Evolutionary conservation across 352 stramenopile genomes (phyloP).

Genomic region (Phytophthora chlamydospora): DNA sequence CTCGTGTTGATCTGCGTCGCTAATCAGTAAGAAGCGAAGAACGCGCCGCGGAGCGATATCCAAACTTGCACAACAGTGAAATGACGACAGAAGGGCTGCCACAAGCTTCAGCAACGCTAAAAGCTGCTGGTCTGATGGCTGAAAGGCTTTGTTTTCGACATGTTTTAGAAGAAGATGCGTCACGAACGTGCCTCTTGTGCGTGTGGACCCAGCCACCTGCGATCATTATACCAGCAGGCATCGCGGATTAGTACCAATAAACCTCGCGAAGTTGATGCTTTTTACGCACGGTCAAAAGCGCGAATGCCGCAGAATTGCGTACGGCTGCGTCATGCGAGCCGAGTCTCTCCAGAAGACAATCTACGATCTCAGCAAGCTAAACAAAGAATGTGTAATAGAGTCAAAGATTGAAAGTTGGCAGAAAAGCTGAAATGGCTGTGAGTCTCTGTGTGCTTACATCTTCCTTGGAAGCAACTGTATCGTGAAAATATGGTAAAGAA

Average conservation of each 20-base stretch:
- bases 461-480: conserved; percentile 12
- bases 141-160: conserved; percentile 26
- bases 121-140: conserved; percentile 33
- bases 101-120: conserved; percentile 51
- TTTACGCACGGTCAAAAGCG: conserved; percentile 23
- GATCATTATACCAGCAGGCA: not conserved
- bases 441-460: conserved; percentile 19
- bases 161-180: conserved; percentile 42
- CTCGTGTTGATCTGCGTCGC: conserved; percentile 40
- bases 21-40: conserved; percentile 38
- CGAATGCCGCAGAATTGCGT: conserved; percentile 18
- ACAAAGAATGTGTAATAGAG: not conserved
- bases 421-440: not conserved
- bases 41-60: conserved; percentile 50
- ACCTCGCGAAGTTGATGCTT: not conserved
- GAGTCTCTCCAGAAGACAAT: conserved; percentile 17
- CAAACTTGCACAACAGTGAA: conserved; percentile 57
- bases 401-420: not conserved
- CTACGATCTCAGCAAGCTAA: conserved; percentile 19
- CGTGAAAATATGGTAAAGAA: conserved; percentile 21
- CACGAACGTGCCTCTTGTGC: conserved; percentile 44
- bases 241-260: not conserved
- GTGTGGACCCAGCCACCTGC: conserved; percentile 45
- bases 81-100: conserved; percentile 39
- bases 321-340: conserved; percentile 9